phyloP scores from a whole-genome alignment of 176 grass and related monocot genomes.

The Hordeum marinum region DNA sequence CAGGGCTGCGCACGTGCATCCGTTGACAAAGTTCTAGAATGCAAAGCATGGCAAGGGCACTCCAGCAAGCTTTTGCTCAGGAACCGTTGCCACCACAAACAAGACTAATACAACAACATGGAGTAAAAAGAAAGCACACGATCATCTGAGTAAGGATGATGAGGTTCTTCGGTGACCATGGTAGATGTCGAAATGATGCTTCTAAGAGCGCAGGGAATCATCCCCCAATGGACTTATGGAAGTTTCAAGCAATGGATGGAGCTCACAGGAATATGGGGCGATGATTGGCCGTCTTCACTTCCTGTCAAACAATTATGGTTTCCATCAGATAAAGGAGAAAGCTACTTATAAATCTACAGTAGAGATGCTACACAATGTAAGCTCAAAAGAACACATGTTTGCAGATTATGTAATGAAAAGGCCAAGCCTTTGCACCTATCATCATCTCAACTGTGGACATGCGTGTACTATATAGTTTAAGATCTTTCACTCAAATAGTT shows the following conservation, averaged over 20 bases:
- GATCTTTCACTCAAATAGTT: neutral
- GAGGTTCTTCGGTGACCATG: slow-evolving; percentile 1
- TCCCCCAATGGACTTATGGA: slow-evolving; percentile 6
- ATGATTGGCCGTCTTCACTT: slow-evolving; percentile 27
- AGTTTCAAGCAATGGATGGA: slow-evolving; percentile 19
- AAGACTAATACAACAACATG: slow-evolving; percentile 36
- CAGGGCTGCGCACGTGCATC: slow-evolving; percentile 17
- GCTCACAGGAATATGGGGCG: slow-evolving; percentile 3
- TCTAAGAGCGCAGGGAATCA: slow-evolving; percentile 10
- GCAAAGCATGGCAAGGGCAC: slow-evolving; percentile 30
- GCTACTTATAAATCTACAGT: neutral
- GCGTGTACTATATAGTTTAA: neutral
- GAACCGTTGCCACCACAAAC: slow-evolving; percentile 31
- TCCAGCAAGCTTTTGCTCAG: slow-evolving; percentile 11
- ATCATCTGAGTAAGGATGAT: slow-evolving; percentile 15
- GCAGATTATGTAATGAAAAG: neutral
- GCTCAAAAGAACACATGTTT: neutral
- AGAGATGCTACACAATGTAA: neutral
- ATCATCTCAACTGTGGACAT: neutral
- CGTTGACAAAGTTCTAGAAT: slow-evolving; percentile 6
- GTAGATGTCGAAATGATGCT: slow-evolving; percentile 22
- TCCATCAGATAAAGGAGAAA: slow-evolving; percentile 15
- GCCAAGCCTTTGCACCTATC: neutral
- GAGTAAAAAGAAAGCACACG: slow-evolving; percentile 17
- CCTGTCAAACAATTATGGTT: slow-evolving; percentile 34